Evolutionary conservation across 768 basidiomycete genomes (phyloP).

Genomic region (Sarcodon sp.): DNA sequence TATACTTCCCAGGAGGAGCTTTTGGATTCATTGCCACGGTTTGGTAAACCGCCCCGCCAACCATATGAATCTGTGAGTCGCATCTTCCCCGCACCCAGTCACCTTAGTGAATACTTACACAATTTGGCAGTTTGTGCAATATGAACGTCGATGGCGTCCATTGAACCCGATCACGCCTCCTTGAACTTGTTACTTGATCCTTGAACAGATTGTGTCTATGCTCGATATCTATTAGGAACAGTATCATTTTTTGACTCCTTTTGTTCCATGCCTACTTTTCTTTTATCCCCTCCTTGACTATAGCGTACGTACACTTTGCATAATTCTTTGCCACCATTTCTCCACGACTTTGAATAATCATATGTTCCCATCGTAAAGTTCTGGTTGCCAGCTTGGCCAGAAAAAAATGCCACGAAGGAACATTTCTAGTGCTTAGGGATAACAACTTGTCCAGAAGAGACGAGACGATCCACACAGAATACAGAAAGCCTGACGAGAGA

Average conservation of each 20-base stretch:
- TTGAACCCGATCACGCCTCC: neutral
- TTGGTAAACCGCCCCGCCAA: slow-evolving; percentile 35
- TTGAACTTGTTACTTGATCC: too few species aligned
- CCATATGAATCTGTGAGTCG: slow-evolving; percentile 44
- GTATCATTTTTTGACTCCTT: neutral
- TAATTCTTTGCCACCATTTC: neutral
- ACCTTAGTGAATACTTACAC: neutral
- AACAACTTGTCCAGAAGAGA: neutral
- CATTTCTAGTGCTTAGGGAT: too few species aligned
- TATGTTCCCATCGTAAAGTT: too few species aligned
- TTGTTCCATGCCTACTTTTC: neutral
- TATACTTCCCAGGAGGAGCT: slow-evolving; percentile 40
- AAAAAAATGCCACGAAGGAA: neutral
- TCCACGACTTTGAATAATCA: too few species aligned
- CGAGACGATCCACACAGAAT: neutral
- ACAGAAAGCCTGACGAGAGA: neutral
- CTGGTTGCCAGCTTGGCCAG: neutral
- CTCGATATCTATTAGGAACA: too few species aligned
- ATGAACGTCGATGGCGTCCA: slow-evolving; percentile 1
- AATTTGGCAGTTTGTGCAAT: slow-evolving; percentile 7
- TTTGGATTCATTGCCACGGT: slow-evolving; percentile 45
- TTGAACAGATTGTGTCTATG: too few species aligned
- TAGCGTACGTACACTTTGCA: neutral
- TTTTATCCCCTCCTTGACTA: neutral
- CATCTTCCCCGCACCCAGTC: neutral